Conservation (phyloP, 2,329 filamentous ascomycete species). For the Alternaria ventricosa region DNA sequence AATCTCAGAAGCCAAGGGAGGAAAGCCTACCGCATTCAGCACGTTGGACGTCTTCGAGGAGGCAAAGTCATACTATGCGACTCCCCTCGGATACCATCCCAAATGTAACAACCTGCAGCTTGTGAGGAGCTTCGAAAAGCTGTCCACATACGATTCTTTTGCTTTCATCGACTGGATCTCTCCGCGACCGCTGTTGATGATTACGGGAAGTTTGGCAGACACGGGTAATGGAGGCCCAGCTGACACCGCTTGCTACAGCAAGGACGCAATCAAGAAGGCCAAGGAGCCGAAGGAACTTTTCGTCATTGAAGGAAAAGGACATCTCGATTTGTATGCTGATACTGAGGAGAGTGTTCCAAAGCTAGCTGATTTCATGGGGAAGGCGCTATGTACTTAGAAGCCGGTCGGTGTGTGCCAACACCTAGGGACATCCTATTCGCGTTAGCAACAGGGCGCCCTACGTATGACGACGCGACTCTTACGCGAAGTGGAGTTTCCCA, state of each 20-base stretch:
- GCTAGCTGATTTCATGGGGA: slow-evolving; percentile 1
- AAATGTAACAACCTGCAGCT: not conserved
- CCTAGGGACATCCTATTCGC: slow-evolving; percentile 4
- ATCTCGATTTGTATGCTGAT: slow-evolving; percentile 36
- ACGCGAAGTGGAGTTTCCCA: not conserved
- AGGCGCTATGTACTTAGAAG: not conserved
- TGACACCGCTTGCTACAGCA: slow-evolving; percentile 16
- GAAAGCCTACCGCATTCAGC: not conserved
- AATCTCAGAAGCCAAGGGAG: not conserved
- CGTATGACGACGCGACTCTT: not conserved
- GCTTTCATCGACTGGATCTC: slow-evolving; percentile 26
- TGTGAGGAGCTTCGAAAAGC: not conserved
- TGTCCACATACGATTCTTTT: slow-evolving; percentile 26
- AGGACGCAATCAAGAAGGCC: slow-evolving; percentile 24
- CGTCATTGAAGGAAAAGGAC: slow-evolving; percentile 25
- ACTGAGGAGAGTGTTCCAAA: not conserved
- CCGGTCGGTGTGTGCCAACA: not conserved
- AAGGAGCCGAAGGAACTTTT: slow-evolving; percentile 38
- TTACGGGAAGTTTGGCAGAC: slow-evolving; percentile 28
- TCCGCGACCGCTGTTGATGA: slow-evolving; percentile 37
- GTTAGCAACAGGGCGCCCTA: not conserved
- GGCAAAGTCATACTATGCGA: not conserved
- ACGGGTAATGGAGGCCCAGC: slow-evolving; percentile 14
- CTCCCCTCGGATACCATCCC: not conserved
- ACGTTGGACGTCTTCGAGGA: not conserved